Evolutionary conservation across 768 basidiomycete genomes (phyloP).

Genomic region (Lactarius quietus): DNA sequence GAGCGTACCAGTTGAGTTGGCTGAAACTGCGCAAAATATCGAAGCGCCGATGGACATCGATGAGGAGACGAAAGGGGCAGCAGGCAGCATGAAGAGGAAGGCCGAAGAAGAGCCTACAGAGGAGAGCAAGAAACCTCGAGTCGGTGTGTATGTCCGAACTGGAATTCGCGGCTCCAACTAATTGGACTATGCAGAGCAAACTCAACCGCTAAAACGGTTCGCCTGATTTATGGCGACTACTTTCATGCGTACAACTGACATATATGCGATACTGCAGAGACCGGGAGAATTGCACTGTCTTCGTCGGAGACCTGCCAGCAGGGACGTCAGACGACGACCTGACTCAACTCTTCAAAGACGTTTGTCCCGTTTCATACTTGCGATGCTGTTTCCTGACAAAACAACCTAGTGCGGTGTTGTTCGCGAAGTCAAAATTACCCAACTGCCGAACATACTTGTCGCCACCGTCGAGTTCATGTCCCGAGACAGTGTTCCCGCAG

Average conservation of each 20-base stretch:
- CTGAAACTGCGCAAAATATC: constrained; percentile 15
- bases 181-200: constrained; percentile 38
- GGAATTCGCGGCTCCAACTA: background rate
- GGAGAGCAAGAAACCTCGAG: constrained; percentile 57
- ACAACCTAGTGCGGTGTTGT: constrained; percentile 72
- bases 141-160: constrained; percentile 44
- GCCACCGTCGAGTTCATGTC: constrained; percentile 88
- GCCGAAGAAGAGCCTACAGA: constrained; percentile 49
- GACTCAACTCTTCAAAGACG: constrained; percentile 78
- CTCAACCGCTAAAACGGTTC: constrained; percentile 58
- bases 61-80: constrained; percentile 33
- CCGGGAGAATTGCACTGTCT: constrained; percentile 91
- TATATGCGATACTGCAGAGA: constrained; percentile 50
- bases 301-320: constrained; percentile 68
- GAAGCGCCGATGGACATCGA: constrained; percentile 44
- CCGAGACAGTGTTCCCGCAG: constrained; percentile 80
- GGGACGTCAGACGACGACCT: constrained; percentile 63
- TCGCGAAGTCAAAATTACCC: constrained; percentile 78
- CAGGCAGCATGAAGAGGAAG: constrained; percentile 55
- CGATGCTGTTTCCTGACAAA: constrained; percentile 23
- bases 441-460: constrained; percentile 53
- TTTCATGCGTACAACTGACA: constrained; percentile 2
- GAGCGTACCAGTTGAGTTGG: constrained; percentile 31
- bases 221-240: constrained; percentile 19
- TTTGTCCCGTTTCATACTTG: constrained; percentile 35